Percentiles rank a stretch among this genome's conserved stretches.
Evolutionary conservation across 306 rosid genomes (phyloP).

Genomic region (Mimosa pudica): DNA sequence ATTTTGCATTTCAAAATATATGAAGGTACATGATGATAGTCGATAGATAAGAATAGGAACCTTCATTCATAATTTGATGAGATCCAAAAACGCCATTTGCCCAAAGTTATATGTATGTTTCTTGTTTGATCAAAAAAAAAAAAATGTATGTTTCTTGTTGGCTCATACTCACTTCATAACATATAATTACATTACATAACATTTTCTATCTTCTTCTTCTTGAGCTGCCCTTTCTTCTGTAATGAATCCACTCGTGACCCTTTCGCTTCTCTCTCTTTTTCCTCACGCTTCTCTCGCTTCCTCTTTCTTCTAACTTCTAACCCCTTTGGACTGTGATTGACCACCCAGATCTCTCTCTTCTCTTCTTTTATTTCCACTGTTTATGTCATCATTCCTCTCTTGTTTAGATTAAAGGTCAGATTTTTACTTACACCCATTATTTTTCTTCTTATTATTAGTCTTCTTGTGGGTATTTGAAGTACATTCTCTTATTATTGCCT

Average conservation of each 20-base stretch:
- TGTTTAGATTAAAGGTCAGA: conserved; percentile 26
- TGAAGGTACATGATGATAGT: background rate
- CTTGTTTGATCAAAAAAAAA: no score
- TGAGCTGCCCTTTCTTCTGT: conserved; percentile 24
- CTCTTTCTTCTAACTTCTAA: background rate
- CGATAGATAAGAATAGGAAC: background rate
- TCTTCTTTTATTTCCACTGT: background rate
- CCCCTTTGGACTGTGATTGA: conserved; percentile 19
- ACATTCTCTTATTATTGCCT: conserved; percentile 32
- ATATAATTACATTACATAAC: no score
- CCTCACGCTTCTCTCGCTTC: conserved; percentile 12
- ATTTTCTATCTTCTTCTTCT: conserved; percentile 7
- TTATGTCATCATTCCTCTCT: conserved; percentile 7
- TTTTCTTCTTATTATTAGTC: conserved; percentile 1
- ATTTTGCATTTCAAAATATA: background rate
- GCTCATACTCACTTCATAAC: no score
- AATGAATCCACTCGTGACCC: conserved; percentile 55
- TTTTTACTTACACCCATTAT: background rate
- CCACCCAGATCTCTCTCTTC: conserved; percentile 50
- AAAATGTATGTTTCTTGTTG: no score
- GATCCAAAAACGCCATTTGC: background rate
- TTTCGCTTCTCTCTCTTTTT: conserved; percentile 26
- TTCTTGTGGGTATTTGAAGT: background rate
- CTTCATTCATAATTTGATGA: background rate
- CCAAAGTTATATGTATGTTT: background rate